Base-by-base conservation (phyloP, 495 filamentous ascomycete species). In the Pseudomonodictys pantanalensis region DNA sequence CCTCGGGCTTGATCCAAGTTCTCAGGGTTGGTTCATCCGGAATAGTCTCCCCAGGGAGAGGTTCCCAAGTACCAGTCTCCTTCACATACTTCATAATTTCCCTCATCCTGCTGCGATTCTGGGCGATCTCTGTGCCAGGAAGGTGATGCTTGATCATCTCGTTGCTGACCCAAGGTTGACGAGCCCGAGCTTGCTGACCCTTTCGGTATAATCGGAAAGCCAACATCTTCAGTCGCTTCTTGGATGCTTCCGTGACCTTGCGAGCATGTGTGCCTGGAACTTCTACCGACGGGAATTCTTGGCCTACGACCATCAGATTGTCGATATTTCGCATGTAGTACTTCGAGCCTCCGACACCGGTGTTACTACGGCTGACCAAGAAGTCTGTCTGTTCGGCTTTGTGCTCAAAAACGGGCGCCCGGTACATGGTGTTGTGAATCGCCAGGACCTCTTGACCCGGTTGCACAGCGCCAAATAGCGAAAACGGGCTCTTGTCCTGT, bases 181-280 rank as follows among this genome's bases (percentile, higher is more conserved):
- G 23, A 1, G 43, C 51, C 6, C 47, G 39, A 0, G 43, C 29
- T n/a, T 84, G 79, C 12, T 82, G 75, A 61, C 82, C 88, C 65
- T 89, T 88, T 52, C 85, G 85, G 62, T 92, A 81, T 51, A 96
- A 83, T 24, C 93, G 86, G 68, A 88, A 96, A 0, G 91, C 86
- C 22, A 97, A 80, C 89, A 97, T 96, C 75, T 91, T 95, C 73
- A 99, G 83, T 15, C 93, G 87, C 68, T 91, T 95, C 76, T 97
- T 97, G 20, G 88, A 83, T 7, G 92, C 90, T 30, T 92, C 96
- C 0, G 95, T 97, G 22, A 97, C 92, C 67, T 90, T 92, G 45
- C 93, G 83, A 2, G 92, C 93, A 73, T 97, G 91, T 1, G 90
- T 91, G 1, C 90, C 90, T 32, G 95, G 95, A 6, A 99, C 87